A percentile compares a stretch with the other conserved stretches of the same genome.
Conservation (phyloP, 78 protist genomes). For the Dictyostelium firmibasis region DNA sequence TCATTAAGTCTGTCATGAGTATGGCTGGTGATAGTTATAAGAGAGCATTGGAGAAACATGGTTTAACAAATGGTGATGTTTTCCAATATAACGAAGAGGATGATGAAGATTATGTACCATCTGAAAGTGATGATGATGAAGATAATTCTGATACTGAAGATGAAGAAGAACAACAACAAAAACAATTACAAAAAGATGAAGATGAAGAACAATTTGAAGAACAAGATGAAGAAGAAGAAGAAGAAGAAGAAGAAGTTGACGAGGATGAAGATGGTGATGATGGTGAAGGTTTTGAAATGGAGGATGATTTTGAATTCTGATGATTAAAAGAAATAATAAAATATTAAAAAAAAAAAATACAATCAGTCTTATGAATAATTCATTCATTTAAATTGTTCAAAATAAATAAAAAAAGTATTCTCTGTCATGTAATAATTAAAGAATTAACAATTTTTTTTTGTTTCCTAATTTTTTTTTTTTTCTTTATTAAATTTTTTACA, state of each 20-base stretch:
- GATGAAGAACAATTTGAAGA: not conserved
- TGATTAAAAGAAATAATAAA: no score
- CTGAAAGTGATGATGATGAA: not conserved
- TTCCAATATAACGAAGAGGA: conserved; percentile 8
- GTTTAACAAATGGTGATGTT: not conserved
- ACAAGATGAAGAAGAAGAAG: not conserved
- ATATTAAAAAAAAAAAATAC: not conserved
- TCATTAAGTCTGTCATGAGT: not conserved
- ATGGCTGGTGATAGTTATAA: not conserved
- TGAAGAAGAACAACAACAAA: not conserved
- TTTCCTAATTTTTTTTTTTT: not conserved
- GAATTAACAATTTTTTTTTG: no score
- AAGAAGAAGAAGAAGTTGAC: not conserved
- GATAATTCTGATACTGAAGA: not conserved
- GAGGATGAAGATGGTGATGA: not conserved
- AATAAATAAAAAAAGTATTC: not conserved
- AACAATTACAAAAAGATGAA: not conserved
- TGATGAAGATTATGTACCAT: not conserved
- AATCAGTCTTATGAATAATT: not conserved
- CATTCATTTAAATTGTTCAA: not conserved
- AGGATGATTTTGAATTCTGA: not conserved
- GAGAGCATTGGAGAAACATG: not conserved
- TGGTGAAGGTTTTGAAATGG: not conserved
- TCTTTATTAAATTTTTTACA: no score
- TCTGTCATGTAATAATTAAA: not conserved